Conservation (phyloP, 2,329 filamentous ascomycete genomes). For the Fusarium sp. region DNA sequence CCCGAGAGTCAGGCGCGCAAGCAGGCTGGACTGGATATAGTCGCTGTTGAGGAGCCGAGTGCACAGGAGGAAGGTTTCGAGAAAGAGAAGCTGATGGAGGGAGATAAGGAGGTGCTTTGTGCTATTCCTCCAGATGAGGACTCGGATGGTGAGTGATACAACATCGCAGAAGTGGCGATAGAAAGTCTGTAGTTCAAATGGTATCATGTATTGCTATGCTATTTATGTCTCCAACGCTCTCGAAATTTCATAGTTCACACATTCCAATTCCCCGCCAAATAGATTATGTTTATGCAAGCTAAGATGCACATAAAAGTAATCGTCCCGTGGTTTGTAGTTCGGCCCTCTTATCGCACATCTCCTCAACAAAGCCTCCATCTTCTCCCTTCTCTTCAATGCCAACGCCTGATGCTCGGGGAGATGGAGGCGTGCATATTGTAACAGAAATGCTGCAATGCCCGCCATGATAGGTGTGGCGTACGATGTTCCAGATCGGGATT, state of each 20-base stretch:
- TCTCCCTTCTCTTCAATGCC: constrained; percentile 3
- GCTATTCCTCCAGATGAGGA: not conserved
- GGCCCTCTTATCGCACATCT: constrained; percentile 3
- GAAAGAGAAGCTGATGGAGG: constrained; percentile 3
- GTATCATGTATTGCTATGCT: not conserved
- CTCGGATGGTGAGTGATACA: not conserved
- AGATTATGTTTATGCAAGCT: constrained; percentile 16
- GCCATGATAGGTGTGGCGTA: constrained; percentile 18
- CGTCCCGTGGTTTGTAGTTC: not conserved
- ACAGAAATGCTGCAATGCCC: constrained; percentile 6
- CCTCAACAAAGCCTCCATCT: constrained; percentile 11
- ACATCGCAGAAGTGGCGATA: too few species aligned
- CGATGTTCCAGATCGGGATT: constrained; percentile 7
- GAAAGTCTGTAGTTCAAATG: not conserved
- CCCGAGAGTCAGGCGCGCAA: not conserved
- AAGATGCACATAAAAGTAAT: constrained; percentile 9
- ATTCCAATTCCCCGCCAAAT: not conserved
- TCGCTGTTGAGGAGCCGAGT: not conserved
- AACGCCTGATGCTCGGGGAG: not conserved
- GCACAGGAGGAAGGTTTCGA: constrained; percentile 10
- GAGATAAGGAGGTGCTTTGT: not conserved
- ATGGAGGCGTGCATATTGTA: constrained; percentile 12
- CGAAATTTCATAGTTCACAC: not conserved
- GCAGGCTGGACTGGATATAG: not conserved
- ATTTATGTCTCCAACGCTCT: not conserved